A percentile compares a stretch with the other conserved stretches of the same genome.
phyloP scores from a whole-genome alignment of 257 asterid genomes.

The Gynochthodes officinalis region DNA sequence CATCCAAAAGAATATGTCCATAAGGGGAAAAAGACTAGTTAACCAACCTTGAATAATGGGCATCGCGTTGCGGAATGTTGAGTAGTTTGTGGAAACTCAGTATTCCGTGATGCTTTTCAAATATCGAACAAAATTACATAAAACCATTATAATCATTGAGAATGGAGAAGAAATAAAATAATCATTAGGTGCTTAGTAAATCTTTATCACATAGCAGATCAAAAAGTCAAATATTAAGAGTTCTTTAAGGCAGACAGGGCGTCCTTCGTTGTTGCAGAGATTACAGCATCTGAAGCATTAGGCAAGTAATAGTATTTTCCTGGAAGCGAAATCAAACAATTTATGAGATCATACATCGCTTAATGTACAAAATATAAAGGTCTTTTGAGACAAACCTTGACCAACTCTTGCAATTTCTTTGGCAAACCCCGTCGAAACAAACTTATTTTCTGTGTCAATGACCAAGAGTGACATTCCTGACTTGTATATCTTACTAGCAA shows the following conservation, averaged over 20 bases:
- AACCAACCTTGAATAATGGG: too few species aligned
- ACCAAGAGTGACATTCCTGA: slow-evolving; percentile 66
- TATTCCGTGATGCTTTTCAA: too few species aligned
- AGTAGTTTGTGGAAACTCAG: too few species aligned
- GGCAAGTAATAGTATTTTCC: slow-evolving; percentile 97
- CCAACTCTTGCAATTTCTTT: slow-evolving; percentile 97
- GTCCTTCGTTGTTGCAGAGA: slow-evolving; percentile 88
- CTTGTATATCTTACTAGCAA: slow-evolving; percentile 86
- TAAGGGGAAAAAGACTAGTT: too few species aligned
- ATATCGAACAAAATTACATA: too few species aligned
- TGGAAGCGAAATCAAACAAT: slow-evolving; percentile 24
- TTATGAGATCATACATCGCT: neutral
- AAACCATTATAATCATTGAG: too few species aligned
- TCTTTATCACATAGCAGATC: neutral
- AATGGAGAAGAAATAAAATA: neutral
- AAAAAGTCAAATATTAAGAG: slow-evolving; percentile 33
- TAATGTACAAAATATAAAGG: neutral
- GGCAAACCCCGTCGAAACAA: slow-evolving; percentile 95
- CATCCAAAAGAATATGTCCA: too few species aligned
- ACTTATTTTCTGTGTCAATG: slow-evolving; percentile 62
- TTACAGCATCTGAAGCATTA: slow-evolving; percentile 95
- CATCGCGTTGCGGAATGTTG: too few species aligned
- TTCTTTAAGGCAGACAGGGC: slow-evolving; percentile 76
- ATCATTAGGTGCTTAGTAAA: too few species aligned
- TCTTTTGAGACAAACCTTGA: slow-evolving; percentile 55